phyloP scores from a whole-genome alignment of 2,329 filamentous ascomycete species.

The Daldinia sp. region DNA sequence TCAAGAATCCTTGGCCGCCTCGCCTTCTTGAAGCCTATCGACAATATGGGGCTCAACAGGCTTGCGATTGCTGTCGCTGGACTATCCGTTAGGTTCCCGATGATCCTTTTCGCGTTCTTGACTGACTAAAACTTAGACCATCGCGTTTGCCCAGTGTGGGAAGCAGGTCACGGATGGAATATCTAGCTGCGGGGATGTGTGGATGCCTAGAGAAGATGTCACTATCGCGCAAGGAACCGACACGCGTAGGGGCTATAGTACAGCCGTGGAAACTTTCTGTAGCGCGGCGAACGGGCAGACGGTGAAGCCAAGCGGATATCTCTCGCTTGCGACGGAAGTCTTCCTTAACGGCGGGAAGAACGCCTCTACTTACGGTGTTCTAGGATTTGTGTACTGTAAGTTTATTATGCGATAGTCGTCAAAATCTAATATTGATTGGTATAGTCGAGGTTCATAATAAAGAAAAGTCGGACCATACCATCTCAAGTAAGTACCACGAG shows the following conservation, averaged over 20 bases:
- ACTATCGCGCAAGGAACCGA: slow-evolving; percentile 41
- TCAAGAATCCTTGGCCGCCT: background rate
- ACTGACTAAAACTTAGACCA: slow-evolving; percentile 27
- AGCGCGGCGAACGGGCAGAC: slow-evolving; percentile 34
- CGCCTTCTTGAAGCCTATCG: background rate
- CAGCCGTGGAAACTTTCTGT: slow-evolving; percentile 44
- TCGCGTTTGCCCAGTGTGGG: slow-evolving; percentile 13
- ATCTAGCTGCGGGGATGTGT: slow-evolving; percentile 41
- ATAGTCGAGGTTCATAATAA: slow-evolving; percentile 46
- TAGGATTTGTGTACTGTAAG: slow-evolving; percentile 46
- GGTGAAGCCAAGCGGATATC: slow-evolving; percentile 38
- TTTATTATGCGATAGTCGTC: background rate
- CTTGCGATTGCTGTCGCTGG: slow-evolving; percentile 11
- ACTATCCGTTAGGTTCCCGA: slow-evolving; percentile 7
- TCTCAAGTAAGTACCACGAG: slow-evolving; percentile 37
- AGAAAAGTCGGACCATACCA: slow-evolving; percentile 36
- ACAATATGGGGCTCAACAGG: slow-evolving; percentile 18
- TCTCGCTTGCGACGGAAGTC: slow-evolving; percentile 45
- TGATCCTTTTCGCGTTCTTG: background rate
- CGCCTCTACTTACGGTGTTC: slow-evolving; percentile 39
- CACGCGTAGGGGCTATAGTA: slow-evolving; percentile 39
- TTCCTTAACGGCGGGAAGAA: slow-evolving; percentile 41
- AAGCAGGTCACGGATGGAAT: slow-evolving; percentile 37
- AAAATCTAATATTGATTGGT: background rate
- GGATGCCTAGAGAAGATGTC: slow-evolving; percentile 43